Base-by-base conservation (phyloP, 805 yeast species). In the Metschnikowia gruessii region DNA sequence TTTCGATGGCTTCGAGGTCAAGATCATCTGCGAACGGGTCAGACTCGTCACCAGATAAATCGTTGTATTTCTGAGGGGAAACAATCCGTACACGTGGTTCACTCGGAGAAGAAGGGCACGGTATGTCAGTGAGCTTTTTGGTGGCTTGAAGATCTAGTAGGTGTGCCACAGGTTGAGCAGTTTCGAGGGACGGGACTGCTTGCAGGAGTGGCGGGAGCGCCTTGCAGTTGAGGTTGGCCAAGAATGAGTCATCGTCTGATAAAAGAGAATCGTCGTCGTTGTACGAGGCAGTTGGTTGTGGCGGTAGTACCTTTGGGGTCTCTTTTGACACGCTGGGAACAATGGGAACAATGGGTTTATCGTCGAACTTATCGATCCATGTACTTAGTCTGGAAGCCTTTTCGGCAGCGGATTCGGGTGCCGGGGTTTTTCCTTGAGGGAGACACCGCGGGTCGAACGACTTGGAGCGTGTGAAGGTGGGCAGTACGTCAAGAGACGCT, bases 391-490 rank as follows among this genome's bases (percentile, higher is more conserved):
- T 40, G 2, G 51, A 42, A n/a, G 37, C 44, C 43, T 56, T 30
- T 54, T 46, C 28, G 12, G 28, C 28, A 3, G 28, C 28, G 3
- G 28, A 26, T 26, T 68, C 17, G 45, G 12, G 17, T 10, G n/a
- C 15, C 13, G n/a, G 5, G 5, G 31, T n/a, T 26, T 28, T 17
- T n/a, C 7, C 16, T 8, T 33, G 40, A 35, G 24, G 43, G 17
- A 37, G 29, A 13, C 42, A 39, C 12, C 50, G 50, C n/a, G 53
- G 54, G 17, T 55, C 74, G 42, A 65, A 57, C 0, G 77, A 68
- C 47, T 67, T 70, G 19, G 76, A 58, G 44, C 78, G 63, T 36
- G 49, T 48, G 10, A 75, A 53, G 12, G 68, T 57, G 2, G 76
- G 76, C 9, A 71, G 60, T 15, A 31, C 34, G 11, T 54, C 55